phyloP scores from a whole-genome alignment of 2,329 filamentous ascomycete species.

The Phialemonium atrogriseum region DNA sequence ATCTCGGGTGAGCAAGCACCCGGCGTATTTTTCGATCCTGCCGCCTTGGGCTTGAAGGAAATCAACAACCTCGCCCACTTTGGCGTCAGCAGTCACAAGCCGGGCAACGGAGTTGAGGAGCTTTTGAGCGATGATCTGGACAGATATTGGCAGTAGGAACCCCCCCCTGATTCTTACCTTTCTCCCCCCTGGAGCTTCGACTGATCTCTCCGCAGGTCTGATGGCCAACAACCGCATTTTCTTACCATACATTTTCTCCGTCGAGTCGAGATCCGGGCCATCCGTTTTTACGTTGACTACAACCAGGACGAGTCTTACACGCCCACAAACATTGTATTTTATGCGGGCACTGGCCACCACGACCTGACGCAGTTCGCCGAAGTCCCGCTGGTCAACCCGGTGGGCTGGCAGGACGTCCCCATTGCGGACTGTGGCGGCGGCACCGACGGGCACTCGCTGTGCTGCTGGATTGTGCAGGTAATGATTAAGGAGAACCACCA shows the following conservation, averaged over 20 bases:
- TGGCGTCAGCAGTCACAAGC: constrained; percentile 75
- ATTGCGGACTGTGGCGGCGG: constrained; percentile 45
- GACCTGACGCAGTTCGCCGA: constrained; percentile 82
- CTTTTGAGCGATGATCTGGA: constrained; percentile 65
- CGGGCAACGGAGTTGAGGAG: constrained; percentile 69
- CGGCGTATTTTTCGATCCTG: constrained; percentile 37
- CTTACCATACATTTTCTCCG: constrained; percentile 79
- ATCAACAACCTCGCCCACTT: constrained; percentile 79
- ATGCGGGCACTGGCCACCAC: constrained; percentile 84
- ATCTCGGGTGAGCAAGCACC: constrained; percentile 11
- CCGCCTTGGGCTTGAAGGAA: constrained; percentile 60
- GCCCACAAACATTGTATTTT: constrained; percentile 82
- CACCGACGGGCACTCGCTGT: constrained; percentile 63
- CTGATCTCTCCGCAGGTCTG: constrained; percentile 45
- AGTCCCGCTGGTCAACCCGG: constrained; percentile 68
- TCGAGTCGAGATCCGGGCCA: constrained; percentile 66
- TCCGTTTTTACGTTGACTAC: constrained; percentile 85
- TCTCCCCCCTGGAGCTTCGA: neutral
- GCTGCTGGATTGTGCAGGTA: constrained; percentile 85
- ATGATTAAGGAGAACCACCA: constrained; percentile 94
- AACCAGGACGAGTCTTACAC: constrained; percentile 93
- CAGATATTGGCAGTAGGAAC: constrained; percentile 68
- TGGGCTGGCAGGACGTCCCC: constrained; percentile 86
- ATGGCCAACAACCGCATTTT: constrained; percentile 75
- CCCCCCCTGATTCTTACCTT: neutral